Evolutionary conservation across 768 basidiomycete species (phyloP).

Genomic region (Chiua virens): DNA sequence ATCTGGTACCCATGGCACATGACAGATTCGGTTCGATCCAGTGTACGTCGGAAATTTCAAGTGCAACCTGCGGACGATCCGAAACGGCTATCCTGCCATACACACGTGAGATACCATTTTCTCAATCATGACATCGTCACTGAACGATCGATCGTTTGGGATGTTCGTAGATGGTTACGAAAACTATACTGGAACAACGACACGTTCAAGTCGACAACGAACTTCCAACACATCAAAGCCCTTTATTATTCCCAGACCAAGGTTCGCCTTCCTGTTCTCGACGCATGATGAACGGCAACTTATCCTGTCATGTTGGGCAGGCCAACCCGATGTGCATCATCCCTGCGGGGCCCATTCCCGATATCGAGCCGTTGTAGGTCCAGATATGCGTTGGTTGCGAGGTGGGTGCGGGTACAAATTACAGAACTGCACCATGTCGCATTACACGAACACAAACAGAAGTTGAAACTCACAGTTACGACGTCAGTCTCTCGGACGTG

Average conservation of each 20-base stretch:
- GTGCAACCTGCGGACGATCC: conserved; percentile 84
- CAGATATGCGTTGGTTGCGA: background rate
- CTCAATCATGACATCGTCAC: background rate
- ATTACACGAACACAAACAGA: no score
- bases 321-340: conserved; percentile 81
- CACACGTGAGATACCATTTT: conserved; percentile 41
- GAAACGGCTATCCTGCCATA: conserved; percentile 83
- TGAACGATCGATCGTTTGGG: background rate
- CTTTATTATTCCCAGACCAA: conserved; percentile 38
- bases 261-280: conserved; percentile 9
- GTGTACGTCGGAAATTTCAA: conserved; percentile 95
- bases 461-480: no score
- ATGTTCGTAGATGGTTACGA: conserved; percentile 74
- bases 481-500: no score
- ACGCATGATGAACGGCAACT: background rate
- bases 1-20: background rate
- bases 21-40: conserved; percentile 81
- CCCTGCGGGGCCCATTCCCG: conserved; percentile 68
- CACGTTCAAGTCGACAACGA: conserved; percentile 84
- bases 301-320: conserved; percentile 33
- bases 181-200: conserved; percentile 91
- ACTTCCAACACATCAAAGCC: conserved; percentile 76
- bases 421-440: background rate
- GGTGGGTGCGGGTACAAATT: background rate
- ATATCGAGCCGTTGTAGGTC: conserved; percentile 60